Base-by-base conservation (phyloP, 2,329 filamentous ascomycete genomes). In the Colletotrichum falcatum region DNA sequence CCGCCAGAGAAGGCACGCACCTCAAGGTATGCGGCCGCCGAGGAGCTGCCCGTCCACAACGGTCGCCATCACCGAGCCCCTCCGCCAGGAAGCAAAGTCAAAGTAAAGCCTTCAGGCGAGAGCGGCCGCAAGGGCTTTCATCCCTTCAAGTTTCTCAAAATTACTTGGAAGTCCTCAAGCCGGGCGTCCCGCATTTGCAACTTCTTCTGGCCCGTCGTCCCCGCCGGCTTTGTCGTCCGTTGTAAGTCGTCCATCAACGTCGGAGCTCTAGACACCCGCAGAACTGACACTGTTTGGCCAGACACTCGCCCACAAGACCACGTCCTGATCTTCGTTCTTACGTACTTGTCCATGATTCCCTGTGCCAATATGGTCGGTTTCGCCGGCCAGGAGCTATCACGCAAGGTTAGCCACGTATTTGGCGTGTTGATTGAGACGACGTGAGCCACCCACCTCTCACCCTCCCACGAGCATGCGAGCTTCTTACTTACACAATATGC, bases 341-440 rank as follows among this genome's bases (percentile, higher is more conserved):
- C 90, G 58, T 94, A 94, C 77, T 87, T 94, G 71, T 91, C 91
- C 74, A 94, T 94, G 90, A 84, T 94, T 1, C 92, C 92, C 0
- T 89, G 90, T 58, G 92, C 92, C 66, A 94, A 94, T 76, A 79
- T 94, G 67, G 86, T 94, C 63, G 92, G 92, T 0, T 94, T 94
- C 75, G 90, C 91, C 7, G 91, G 91, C 18, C 89, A 91, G 73
- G 70, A 71, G 14, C 18, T 71, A 3, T 89, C 91, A 1, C 87
- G 90, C 71, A 95, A 95, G 81, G 81, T 95, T 66, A 92, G 92
- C 39, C 93, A 93, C 76, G 92, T 94, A 11, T 80, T 90, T 59
- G 91, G 90, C 33, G 86, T 92, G 14, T 78, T 93, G 71, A 78
- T 85, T 20, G 88, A 91, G 76, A 89, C 87, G 1, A 89, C 87